Conservation (phyloP, 208 protist genomes). For the Leishmania major region DNA sequence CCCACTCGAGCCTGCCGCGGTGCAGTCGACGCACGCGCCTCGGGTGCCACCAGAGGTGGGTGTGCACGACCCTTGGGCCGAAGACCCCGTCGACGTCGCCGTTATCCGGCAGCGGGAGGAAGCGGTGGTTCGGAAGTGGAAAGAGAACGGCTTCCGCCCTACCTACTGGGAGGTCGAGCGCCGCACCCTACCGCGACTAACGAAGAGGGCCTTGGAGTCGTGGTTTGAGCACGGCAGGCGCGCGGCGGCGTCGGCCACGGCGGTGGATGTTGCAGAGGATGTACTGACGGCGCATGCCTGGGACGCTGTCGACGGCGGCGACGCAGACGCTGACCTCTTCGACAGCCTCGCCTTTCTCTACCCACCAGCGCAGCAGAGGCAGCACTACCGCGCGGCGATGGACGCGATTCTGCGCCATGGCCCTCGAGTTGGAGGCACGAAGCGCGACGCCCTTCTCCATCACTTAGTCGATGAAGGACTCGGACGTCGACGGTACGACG, state of each 20-base stretch:
- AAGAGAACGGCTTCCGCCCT: conserved; percentile 6
- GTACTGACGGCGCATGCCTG: conserved; percentile 12
- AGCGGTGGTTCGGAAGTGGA: conserved; percentile 3
- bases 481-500: conserved; percentile 17
- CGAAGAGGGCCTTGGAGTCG: conserved; percentile 4
- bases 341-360: conserved; percentile 37
- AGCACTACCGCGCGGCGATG: conserved; percentile 30
- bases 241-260: neutral
- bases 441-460: conserved; percentile 33
- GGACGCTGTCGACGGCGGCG: neutral
- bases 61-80: neutral
- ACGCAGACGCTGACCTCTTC: conserved; percentile 22
- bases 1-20: neutral
- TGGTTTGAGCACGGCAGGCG: conserved; percentile 1
- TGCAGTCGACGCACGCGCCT: neutral
- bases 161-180: conserved; percentile 27
- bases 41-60: too few relatives aligned
- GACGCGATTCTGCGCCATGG: conserved; percentile 50
- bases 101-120: neutral
- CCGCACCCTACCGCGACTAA: conserved; percentile 22
- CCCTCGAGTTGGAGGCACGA: conserved; percentile 46
- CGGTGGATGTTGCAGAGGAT: conserved; percentile 8
- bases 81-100: neutral
- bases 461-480: conserved; percentile 39
- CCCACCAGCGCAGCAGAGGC: conserved; percentile 40